Percentiles rank a stretch among this genome's conserved stretches.
These are phyloP conservation scores for Ustilago loliicola DNA, from an alignment of 1,284 basidiomycete species.

Conservation along the genomic window DNA sequence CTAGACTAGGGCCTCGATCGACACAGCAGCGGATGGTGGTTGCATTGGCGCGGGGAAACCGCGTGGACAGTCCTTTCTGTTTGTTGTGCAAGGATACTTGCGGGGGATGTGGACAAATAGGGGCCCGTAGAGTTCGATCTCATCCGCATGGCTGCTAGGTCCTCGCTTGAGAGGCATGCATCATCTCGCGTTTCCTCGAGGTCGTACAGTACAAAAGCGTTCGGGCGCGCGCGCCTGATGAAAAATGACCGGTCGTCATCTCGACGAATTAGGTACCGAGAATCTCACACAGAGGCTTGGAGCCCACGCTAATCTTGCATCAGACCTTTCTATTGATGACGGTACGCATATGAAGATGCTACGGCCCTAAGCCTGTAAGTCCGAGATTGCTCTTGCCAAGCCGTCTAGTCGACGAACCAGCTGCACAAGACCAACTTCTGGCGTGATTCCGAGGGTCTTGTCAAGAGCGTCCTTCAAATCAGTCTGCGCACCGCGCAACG, in stretches of 20 bases:
- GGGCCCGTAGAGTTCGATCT: background rate
- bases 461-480: slow-evolving; percentile 38
- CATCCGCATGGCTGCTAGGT: background rate
- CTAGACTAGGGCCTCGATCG: too few relatives aligned
- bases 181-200: background rate
- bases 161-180: background rate
- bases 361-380: slow-evolving; percentile 2
- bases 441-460: slow-evolving; percentile 14
- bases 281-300: background rate
- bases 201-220: background rate
- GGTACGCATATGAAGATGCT: background rate
- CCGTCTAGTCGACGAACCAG: slow-evolving; percentile 14
- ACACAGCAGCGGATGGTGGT: background rate
- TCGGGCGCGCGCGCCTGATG: background rate
- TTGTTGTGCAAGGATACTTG: background rate
- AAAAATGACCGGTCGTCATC: slow-evolving; percentile 1
- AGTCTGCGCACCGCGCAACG: slow-evolving; percentile 43
- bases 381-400: slow-evolving; percentile 15
- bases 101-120: background rate
- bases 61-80: background rate
- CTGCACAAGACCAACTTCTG: slow-evolving; percentile 12
- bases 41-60: background rate
- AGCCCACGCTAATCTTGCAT: background rate
- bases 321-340: background rate
- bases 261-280: background rate